Evolutionary conservation across 202 grass and related monocot genomes (phyloP).

Genomic region (Eragrostis tef): DNA sequence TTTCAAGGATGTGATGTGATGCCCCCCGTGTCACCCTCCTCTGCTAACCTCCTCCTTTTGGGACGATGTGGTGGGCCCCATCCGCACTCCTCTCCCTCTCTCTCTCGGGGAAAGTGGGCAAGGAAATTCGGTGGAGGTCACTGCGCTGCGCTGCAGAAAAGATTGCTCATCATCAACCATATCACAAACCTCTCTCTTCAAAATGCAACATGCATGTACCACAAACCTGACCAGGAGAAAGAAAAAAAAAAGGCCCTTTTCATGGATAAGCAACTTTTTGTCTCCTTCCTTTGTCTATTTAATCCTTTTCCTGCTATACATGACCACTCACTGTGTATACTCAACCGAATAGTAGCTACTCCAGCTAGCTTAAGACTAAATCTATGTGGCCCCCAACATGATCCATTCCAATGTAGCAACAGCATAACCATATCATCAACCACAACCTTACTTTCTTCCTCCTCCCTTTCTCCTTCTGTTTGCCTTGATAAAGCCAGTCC

Average conservation of each 20-base stretch:
- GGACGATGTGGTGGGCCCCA: neutral
- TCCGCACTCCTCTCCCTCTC: neutral
- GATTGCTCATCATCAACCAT: no score
- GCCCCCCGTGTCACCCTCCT: neutral
- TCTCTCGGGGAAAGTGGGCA: neutral
- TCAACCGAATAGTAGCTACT: neutral
- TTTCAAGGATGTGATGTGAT: neutral
- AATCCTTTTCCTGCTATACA: neutral
- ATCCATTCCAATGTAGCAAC: conserved; percentile 30
- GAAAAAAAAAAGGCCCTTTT: conserved; percentile 23
- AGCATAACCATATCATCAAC: conserved; percentile 1
- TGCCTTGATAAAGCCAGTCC: neutral
- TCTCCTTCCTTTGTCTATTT: neutral
- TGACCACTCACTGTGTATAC: neutral
- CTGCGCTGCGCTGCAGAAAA: no score
- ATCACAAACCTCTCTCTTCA: no score
- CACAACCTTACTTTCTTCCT: neutral
- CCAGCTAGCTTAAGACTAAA: conserved; percentile 11
- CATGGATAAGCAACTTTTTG: conserved; percentile 43
- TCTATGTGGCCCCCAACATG: conserved; percentile 26
- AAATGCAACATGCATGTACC: no score
- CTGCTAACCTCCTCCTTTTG: neutral
- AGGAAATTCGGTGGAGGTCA: no score
- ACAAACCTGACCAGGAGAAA: neutral
- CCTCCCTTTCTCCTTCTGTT: neutral